phyloP scores from a whole-genome alignment of 2,329 filamentous ascomycete species.

The Aspergillus sp. region DNA sequence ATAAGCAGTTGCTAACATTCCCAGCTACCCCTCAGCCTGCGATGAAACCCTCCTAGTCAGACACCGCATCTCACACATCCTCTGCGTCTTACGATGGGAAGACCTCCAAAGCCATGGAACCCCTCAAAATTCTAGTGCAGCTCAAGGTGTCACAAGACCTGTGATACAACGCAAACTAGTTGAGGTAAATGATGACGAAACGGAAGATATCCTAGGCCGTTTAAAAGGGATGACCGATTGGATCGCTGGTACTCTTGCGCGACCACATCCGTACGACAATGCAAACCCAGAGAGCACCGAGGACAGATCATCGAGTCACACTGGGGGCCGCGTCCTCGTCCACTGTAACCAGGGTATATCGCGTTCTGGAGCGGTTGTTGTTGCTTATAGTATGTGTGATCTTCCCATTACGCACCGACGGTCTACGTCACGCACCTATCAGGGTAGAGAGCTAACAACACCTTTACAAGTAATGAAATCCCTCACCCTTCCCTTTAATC shows the following conservation, averaged over 20 bases:
- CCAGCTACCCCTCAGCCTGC: background rate
- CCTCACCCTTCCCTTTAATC: background rate
- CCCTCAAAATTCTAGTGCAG: background rate
- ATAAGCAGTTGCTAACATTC: background rate
- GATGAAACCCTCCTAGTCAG: background rate
- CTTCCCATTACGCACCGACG: background rate
- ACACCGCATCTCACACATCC: constrained; percentile 5
- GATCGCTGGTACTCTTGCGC: background rate
- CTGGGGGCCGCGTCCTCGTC: background rate
- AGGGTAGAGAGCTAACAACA: background rate
- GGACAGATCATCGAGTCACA: background rate
- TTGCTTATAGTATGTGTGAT: constrained; percentile 4
- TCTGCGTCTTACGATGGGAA: constrained; percentile 3
- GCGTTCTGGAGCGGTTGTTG: constrained; percentile 2
- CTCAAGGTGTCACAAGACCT: no score
- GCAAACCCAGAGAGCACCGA: background rate
- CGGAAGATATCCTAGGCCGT: background rate
- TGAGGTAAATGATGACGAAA: constrained; percentile 1
- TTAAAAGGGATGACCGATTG: background rate
- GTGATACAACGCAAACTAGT: background rate
- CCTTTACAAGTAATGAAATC: background rate
- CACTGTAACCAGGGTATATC: constrained; percentile 8
- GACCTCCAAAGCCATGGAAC: background rate
- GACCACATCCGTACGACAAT: background rate
- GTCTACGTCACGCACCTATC: background rate